Base-by-base conservation (phyloP, 2,329 filamentous ascomycete genomes). In the Macrophomina phaseolina region DNA sequence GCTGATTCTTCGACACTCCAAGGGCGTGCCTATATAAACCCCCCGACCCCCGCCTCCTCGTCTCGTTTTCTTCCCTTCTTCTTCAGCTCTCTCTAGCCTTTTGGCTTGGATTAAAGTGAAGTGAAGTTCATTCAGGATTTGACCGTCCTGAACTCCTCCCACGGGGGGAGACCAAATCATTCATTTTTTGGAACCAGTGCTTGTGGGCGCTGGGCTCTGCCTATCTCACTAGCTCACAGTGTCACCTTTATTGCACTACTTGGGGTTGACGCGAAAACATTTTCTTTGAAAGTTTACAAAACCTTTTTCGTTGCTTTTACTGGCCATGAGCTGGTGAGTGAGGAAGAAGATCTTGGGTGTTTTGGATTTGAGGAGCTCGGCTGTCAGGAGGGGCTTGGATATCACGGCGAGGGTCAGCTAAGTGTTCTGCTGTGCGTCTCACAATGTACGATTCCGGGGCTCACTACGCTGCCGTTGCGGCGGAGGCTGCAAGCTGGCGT, bases 91-190 rank as follows among this genome's bases (percentile, higher is more conserved):
- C 53, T 58, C 45, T 58, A 18, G 53, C 53, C 36, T 58, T 58
- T 42, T 58, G 53, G 53, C 53, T 58, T 32, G 32, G 53, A 58
- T 58, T 23, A 36, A 58, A 58, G 53, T 58, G 53, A 58, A 58
- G 53, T 58, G 7, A 40, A 36, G 42, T 36, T 58, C 45, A 36
- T 58, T 45, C 45, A 23, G 16, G 36, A 38, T 42, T 58, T 58
- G 45, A 45, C 45, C 53, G 23, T 42, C 53, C 36, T 28, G 4
- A 58, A 45, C 18, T 18, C 23, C 7, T 18, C 23, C 38, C 45
- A 58, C 18, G 53, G 23, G 53, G 12, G 1, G 4, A 9, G 23
- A 4, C 2, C 14, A 32, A 45, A 23, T 45, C 42, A 30, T 12
- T 38, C 4, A 30, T 36, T 58, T 42, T 58, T 58, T 58, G 38